phyloP scores from a whole-genome alignment of 2,329 filamentous ascomycete species.

The Dothistroma septosporum region DNA sequence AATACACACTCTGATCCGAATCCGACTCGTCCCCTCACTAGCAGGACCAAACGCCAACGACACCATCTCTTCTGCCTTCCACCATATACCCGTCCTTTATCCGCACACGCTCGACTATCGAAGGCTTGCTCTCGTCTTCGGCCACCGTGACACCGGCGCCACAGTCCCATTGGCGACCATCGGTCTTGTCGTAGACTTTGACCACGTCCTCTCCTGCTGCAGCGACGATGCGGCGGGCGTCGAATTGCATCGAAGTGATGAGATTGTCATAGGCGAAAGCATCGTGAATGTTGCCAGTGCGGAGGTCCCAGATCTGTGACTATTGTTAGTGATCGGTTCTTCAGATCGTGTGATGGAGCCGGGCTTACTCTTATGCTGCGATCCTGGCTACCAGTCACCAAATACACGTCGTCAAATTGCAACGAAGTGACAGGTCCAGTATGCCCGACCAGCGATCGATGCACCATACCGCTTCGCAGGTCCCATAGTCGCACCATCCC shows the following conservation, averaged over 20 bases:
- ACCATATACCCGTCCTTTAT: conserved; percentile 92
- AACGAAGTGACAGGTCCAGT: conserved; percentile 90
- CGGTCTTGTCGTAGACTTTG: conserved; percentile 97
- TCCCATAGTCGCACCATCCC: conserved; percentile 98
- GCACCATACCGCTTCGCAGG: conserved; percentile 92
- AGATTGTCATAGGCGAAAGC: conserved; percentile 92
- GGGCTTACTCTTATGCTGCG: conserved; percentile 83
- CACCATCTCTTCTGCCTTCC: conserved; percentile 82
- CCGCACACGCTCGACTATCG: conserved; percentile 72
- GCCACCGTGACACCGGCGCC: conserved; percentile 73
- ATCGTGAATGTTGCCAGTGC: conserved; percentile 90
- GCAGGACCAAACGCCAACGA: conserved; percentile 87
- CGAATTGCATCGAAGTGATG: conserved; percentile 96
- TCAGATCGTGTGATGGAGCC: no score
- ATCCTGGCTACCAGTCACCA: conserved; percentile 90
- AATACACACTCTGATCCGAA: not conserved
- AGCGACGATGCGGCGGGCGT: conserved; percentile 79
- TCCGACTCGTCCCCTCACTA: conserved; percentile 29
- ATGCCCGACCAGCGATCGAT: conserved; percentile 89
- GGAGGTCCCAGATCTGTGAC: conserved; percentile 90
- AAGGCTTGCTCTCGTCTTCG: conserved; percentile 47
- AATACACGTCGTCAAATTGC: conserved; percentile 92
- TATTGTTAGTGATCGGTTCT: conserved; percentile 27
- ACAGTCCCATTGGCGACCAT: conserved; percentile 94
- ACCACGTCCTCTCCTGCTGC: conserved; percentile 90